phyloP scores from a whole-genome alignment of 2,329 filamentous ascomycete species.

The Venturiaceae sp. region DNA sequence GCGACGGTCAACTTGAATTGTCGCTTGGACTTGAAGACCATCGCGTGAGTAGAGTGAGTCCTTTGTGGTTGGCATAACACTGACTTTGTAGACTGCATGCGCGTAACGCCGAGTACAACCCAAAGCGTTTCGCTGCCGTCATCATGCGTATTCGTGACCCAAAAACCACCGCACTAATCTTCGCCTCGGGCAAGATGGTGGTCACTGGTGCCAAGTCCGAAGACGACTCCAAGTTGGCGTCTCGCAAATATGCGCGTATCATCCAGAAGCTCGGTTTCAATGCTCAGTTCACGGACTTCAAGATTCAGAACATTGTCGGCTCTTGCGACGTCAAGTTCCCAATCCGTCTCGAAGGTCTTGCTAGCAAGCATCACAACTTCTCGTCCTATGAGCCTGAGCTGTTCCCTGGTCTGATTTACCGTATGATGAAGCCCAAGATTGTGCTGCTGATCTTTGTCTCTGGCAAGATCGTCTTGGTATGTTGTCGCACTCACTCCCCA shows the following conservation, averaged over 20 bases:
- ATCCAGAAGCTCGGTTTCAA: conserved; percentile 99
- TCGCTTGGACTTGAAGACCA: conserved; percentile 96
- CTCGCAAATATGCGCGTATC: conserved; percentile 95
- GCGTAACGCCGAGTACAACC: conserved; percentile 97
- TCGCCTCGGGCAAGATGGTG: conserved; percentile 98
- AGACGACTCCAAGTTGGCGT: conserved; percentile 94
- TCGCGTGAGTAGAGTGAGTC: conserved; percentile 43
- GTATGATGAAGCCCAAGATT: conserved; percentile 99
- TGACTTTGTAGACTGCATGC: conserved; percentile 56
- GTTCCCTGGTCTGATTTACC: conserved; percentile 98
- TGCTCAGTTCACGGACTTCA: conserved; percentile 99
- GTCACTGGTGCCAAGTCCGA: conserved; percentile 97
- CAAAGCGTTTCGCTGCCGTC: conserved; percentile 94
- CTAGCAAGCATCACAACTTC: conserved; percentile 97
- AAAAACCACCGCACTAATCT: conserved; percentile 96
- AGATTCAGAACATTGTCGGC: conserved; percentile 99
- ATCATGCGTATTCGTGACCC: conserved; percentile 99
- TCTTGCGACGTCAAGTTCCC: conserved; percentile 99
- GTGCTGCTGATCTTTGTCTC: conserved; percentile 96
- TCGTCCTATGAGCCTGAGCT: conserved; percentile 97
- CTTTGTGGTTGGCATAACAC: neutral
- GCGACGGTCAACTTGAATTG: conserved; percentile 98
- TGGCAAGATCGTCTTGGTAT: conserved; percentile 71
- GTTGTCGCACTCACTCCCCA: neutral
- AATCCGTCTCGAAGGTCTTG: conserved; percentile 90